These are phyloP conservation scores for Mortierella sp. DNA, from an alignment of 371 early-diverging fungal species.

Conservation along the genomic window DNA sequence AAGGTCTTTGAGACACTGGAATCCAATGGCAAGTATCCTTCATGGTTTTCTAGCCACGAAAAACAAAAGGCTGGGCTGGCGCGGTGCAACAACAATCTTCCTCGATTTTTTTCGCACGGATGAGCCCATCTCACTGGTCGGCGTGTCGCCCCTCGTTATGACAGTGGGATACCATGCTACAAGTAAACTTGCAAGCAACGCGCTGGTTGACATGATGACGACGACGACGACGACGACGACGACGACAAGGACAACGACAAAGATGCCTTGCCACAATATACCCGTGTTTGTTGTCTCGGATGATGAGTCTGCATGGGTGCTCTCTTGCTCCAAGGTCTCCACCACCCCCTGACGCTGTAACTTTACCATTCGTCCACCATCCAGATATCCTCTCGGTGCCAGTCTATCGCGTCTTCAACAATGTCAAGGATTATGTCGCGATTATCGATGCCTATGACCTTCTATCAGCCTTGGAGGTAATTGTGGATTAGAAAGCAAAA, in stretches of 20 bases:
- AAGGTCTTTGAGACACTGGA: conserved; percentile 67
- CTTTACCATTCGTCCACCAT: neutral
- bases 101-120: conserved; percentile 42
- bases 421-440: conserved; percentile 61
- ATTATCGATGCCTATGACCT: conserved; percentile 69
- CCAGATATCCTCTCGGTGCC: conserved; percentile 68
- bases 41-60: too few species aligned
- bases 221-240: too few species aligned
- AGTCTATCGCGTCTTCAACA: conserved; percentile 58
- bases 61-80: too few species aligned
- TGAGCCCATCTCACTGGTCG: conserved; percentile 24
- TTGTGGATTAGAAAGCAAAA: neutral
- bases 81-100: neutral
- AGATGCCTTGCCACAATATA: too few species aligned
- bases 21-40: conserved; percentile 47
- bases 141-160: neutral
- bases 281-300: too few species aligned
- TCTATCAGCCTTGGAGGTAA: conserved; percentile 53
- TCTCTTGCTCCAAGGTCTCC: too few species aligned
- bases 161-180: too few species aligned
- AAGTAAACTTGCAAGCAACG: too few species aligned
- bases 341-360: too few species aligned
- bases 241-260: too few species aligned
- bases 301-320: too few species aligned
- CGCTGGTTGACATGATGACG: too few species aligned